Evolutionary conservation across 2,329 filamentous ascomycete species (phyloP).

Genomic region (Trichoderma hamatum): DNA sequence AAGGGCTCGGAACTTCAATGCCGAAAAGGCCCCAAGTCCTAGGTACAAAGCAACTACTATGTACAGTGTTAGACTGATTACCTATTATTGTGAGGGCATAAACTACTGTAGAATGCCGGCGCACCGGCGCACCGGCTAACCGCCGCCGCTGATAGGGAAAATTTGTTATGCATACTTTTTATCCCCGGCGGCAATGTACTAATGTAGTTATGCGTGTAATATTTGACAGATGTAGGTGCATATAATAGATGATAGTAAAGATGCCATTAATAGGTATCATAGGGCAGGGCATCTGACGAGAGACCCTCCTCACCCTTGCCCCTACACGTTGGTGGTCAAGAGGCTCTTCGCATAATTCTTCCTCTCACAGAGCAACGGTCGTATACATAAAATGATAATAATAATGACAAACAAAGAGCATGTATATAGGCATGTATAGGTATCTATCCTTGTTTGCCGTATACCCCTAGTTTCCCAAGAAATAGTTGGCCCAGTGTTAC

Average conservation of each 20-base stretch:
- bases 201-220: neutral
- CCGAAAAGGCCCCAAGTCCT: conserved; percentile 2
- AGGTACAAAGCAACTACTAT: too few species aligned
- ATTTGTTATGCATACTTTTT: neutral
- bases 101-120: too few species aligned
- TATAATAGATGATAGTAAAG: neutral
- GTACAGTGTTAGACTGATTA: too few species aligned
- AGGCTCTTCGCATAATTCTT: neutral
- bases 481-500: neutral
- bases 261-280: too few species aligned
- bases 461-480: neutral
- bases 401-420: neutral
- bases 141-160: neutral
- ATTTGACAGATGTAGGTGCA: neutral
- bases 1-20: conserved; percentile 8
- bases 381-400: neutral
- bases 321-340: neutral
- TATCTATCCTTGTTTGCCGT: conserved; percentile 1
- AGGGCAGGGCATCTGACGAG: neutral
- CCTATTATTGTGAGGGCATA: neutral
- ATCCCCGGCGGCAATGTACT: neutral
- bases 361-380: neutral
- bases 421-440: neutral
- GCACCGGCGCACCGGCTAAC: neutral
- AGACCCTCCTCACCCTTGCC: neutral